phyloP scores from a whole-genome alignment of 2,329 filamentous ascomycete genomes.

The Neonectria neomacrospora region DNA sequence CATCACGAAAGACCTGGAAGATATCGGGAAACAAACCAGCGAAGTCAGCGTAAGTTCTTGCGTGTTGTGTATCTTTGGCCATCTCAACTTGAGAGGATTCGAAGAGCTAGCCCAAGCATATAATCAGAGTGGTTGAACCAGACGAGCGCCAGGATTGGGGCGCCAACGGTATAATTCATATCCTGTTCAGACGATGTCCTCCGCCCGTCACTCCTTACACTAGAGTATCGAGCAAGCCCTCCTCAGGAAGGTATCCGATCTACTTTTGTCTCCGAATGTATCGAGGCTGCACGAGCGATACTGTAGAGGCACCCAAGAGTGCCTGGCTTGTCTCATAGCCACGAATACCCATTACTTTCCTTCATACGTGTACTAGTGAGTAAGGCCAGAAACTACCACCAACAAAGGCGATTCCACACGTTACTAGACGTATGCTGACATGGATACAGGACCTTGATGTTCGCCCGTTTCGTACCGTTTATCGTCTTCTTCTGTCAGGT shows the following conservation, averaged over 20 bases:
- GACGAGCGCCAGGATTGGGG: slow-evolving; percentile 37
- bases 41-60: slow-evolving; percentile 31
- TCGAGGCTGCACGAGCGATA: slow-evolving; percentile 54
- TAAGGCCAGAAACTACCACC: no score
- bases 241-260: slow-evolving; percentile 39
- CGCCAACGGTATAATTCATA: slow-evolving; percentile 50
- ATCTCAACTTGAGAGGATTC: background rate
- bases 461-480: slow-evolving; percentile 64
- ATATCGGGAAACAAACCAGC: slow-evolving; percentile 37
- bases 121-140: slow-evolving; percentile 41
- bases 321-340: slow-evolving; percentile 51
- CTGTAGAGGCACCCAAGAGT: slow-evolving; percentile 54
- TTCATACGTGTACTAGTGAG: slow-evolving; percentile 57
- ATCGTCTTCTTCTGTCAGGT: slow-evolving; percentile 64
- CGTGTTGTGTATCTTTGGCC: background rate
- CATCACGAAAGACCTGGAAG: slow-evolving; percentile 47
- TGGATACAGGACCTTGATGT: slow-evolving; percentile 55
- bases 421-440: slow-evolving; percentile 13
- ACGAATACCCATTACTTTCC: slow-evolving; percentile 50
- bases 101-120: background rate
- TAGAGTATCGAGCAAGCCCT: slow-evolving; percentile 57
- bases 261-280: slow-evolving; percentile 56
- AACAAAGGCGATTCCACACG: no score
- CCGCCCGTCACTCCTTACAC: slow-evolving; percentile 53
- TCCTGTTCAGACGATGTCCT: slow-evolving; percentile 55